Evolutionary conservation across 2,329 filamentous ascomycete genomes (phyloP).

Genomic region (Proliferodiscus dingleyae): DNA sequence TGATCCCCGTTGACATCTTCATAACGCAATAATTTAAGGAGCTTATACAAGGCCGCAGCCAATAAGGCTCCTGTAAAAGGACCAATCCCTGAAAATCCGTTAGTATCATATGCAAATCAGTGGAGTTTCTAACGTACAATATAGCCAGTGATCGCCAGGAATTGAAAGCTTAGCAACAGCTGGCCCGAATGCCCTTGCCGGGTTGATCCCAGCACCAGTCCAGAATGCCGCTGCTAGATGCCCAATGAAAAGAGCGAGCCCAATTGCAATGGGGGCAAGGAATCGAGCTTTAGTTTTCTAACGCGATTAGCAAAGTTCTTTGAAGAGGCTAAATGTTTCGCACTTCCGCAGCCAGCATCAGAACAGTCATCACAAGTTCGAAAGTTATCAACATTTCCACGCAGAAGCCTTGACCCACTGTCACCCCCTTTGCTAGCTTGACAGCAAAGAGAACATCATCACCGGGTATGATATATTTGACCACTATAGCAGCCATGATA

Average conservation of each 20-base stretch:
- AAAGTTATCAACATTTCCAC: slow-evolving; percentile 44
- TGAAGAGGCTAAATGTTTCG: background rate
- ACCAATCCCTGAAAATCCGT: slow-evolving; percentile 33
- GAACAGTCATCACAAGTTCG: slow-evolving; percentile 42
- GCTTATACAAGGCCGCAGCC: slow-evolving; percentile 41
- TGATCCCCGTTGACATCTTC: slow-evolving; percentile 45
- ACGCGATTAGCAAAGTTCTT: background rate
- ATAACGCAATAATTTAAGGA: slow-evolving; percentile 45
- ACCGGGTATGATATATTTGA: slow-evolving; percentile 14
- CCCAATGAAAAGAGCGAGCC: slow-evolving; percentile 31
- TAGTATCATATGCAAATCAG: background rate
- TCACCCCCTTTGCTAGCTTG: background rate
- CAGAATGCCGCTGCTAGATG: background rate
- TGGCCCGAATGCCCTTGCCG: slow-evolving; percentile 40
- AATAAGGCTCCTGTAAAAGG: slow-evolving; percentile 43
- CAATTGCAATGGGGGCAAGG: slow-evolving; percentile 42
- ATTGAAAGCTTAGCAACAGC: slow-evolving; percentile 33
- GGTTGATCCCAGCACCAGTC: slow-evolving; percentile 42
- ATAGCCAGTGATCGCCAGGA: background rate
- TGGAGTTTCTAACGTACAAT: background rate
- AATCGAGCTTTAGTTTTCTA: slow-evolving; percentile 42
- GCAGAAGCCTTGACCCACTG: slow-evolving; percentile 39
- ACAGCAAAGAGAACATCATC: background rate
- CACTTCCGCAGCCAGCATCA: slow-evolving; percentile 35
- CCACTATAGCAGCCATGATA: slow-evolving; percentile 35